Percentiles rank a stretch among this genome's conserved stretches.
Evolutionary conservation across 305 asterid species (phyloP).

Genomic region (Fraxinus velutina): DNA sequence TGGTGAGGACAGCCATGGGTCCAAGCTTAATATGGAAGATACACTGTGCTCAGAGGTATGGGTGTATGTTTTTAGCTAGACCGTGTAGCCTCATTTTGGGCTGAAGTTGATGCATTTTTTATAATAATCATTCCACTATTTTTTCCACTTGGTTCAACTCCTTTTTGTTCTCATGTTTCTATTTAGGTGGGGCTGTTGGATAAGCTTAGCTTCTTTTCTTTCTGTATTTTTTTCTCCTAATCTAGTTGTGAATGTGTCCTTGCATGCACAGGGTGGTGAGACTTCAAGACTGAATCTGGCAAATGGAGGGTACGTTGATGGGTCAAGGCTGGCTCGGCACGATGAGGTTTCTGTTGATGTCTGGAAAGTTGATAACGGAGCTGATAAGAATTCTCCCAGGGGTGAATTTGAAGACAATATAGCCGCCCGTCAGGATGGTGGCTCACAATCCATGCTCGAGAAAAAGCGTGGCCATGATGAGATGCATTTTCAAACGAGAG

Average conservation of each 20-base stretch:
- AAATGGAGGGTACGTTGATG: slow-evolving; percentile 43
- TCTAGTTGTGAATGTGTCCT: slow-evolving; percentile 15
- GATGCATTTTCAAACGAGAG: neutral
- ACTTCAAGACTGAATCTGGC: slow-evolving; percentile 34
- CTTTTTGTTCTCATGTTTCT: neutral
- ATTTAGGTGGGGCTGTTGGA: neutral
- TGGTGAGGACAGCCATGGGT: slow-evolving; percentile 39
- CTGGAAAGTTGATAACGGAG: slow-evolving; percentile 85
- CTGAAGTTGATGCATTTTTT: neutral
- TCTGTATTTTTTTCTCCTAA: neutral
- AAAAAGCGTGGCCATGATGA: neutral
- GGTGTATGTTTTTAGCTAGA: slow-evolving; percentile 15
- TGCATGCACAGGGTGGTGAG: slow-evolving; percentile 50
- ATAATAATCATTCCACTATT: neutral
- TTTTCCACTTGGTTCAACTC: neutral
- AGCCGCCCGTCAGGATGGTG: slow-evolving; percentile 46
- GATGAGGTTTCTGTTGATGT: slow-evolving; percentile 55
- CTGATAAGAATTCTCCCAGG: slow-evolving; percentile 83
- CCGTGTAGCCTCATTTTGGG: slow-evolving; percentile 2
- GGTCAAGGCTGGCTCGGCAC: slow-evolving; percentile 41
- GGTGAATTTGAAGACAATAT: slow-evolving; percentile 80
- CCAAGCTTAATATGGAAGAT: slow-evolving; percentile 44
- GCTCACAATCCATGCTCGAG: neutral
- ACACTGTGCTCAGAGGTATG: slow-evolving; percentile 52
- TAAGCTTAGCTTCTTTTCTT: neutral